Percentiles rank a stretch among this genome's conserved stretches.
Conservation (phyloP, 2,329 filamentous ascomycete genomes). For the Botryotinia narcissicola region DNA sequence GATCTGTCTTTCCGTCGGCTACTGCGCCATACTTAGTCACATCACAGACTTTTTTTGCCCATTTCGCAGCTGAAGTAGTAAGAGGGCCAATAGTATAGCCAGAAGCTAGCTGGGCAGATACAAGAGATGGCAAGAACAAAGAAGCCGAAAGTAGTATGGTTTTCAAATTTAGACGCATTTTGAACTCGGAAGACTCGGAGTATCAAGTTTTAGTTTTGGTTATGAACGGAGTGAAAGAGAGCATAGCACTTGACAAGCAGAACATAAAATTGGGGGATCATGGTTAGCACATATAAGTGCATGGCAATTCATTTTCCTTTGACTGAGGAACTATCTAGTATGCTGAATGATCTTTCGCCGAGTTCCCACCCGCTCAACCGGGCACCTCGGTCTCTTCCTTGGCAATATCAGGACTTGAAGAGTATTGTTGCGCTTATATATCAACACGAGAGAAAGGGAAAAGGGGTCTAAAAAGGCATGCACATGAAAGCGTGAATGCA, state of each 20-base stretch:
- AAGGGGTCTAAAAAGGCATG: background rate
- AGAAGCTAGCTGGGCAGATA: slow-evolving; percentile 12
- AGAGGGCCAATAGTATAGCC: slow-evolving; percentile 28
- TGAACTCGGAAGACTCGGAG: background rate
- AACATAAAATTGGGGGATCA: background rate
- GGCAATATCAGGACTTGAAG: background rate
- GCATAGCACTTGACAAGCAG: background rate
- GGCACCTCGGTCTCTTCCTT: background rate
- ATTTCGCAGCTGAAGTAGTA: slow-evolving; percentile 27
- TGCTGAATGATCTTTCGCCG: background rate
- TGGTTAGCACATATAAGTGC: background rate
- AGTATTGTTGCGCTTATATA: slow-evolving; percentile 12
- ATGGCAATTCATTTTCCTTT: background rate
- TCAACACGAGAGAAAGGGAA: background rate
- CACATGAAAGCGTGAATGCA: background rate
- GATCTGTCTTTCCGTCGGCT: slow-evolving; percentile 46
- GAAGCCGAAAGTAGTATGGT: background rate
- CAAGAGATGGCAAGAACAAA: slow-evolving; percentile 14
- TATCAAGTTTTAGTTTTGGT: background rate
- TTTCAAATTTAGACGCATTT: background rate
- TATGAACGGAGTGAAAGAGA: background rate
- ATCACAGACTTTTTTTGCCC: slow-evolving; percentile 40
- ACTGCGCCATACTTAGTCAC: slow-evolving; percentile 46
- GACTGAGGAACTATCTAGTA: background rate
- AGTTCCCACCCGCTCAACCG: background rate